A percentile compares a stretch with the other conserved stretches of the same genome.
These are phyloP conservation scores for Podospora anserina DNA, from an alignment of 495 filamentous ascomycete species.

Conservation along the genomic window DNA sequence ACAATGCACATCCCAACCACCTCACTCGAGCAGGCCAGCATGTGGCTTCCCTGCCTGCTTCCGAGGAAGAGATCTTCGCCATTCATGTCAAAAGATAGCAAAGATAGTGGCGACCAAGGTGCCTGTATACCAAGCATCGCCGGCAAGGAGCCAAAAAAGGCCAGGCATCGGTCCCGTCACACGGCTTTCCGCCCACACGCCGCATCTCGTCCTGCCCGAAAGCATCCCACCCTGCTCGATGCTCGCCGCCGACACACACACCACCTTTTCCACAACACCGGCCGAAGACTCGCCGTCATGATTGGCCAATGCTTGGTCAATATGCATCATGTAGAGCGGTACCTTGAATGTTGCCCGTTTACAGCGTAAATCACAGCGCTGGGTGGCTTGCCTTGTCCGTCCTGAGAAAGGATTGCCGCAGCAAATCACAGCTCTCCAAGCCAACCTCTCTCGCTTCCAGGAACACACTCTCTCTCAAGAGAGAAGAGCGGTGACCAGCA, in stretches of 20 bases:
- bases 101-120: neutral
- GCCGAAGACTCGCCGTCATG: neutral
- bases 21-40: neutral
- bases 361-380: neutral
- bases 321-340: neutral
- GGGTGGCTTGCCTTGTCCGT: neutral
- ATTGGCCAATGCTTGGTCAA: neutral
- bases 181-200: constrained; percentile 15
- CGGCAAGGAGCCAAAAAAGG: neutral
- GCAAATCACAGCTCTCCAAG: neutral
- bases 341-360: neutral
- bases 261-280: constrained; percentile 4
- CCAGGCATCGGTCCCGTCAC: neutral
- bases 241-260: constrained; percentile 2
- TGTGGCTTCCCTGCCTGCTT: neutral
- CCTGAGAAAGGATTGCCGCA: neutral
- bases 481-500: neutral
- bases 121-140: too few relatives aligned
- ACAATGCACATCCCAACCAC: neutral
- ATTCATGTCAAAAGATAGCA: neutral
- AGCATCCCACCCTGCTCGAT: neutral
- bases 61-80: neutral
- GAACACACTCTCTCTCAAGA: neutral
- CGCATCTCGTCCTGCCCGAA: constrained; percentile 12
- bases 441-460: neutral